These are phyloP conservation scores for Phialemonium atrogriseum DNA, from an alignment of 2,329 filamentous ascomycete genomes.

Conservation along the genomic window DNA sequence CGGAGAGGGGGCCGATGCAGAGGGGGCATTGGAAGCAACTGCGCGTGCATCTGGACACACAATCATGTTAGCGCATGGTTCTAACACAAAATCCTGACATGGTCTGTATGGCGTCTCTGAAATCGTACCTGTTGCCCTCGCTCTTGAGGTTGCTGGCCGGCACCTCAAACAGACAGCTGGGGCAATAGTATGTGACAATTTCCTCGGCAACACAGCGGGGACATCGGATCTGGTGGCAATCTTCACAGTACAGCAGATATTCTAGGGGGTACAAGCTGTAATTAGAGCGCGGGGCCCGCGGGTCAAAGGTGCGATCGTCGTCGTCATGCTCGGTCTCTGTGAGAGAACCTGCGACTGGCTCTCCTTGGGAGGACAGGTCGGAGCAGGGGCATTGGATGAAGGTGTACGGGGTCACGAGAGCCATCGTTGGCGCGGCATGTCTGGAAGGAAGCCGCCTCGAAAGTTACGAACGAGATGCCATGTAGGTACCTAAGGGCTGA, in stretches of 20 bases:
- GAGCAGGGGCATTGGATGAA: constrained; percentile 61
- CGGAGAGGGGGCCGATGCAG: constrained; percentile 72
- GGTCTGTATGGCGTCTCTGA: constrained; percentile 2
- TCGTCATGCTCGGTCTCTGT: constrained; percentile 43
- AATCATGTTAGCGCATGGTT: too few species aligned
- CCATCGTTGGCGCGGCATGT: constrained; percentile 36
- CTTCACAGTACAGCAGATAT: constrained; percentile 91
- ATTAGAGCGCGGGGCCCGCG: constrained; percentile 73
- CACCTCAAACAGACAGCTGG: constrained; percentile 91
- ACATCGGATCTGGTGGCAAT: constrained; percentile 94
- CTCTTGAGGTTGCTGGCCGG: constrained; percentile 86
- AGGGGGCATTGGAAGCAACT: constrained; percentile 95
- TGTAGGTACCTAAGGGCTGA: too few species aligned
- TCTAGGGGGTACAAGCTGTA: constrained; percentile 92
- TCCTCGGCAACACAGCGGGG: constrained; percentile 88
- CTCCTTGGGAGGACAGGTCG: constrained; percentile 27
- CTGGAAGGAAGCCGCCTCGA: too few species aligned
- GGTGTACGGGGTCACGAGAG: constrained; percentile 50
- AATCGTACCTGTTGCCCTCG: constrained; percentile 77
- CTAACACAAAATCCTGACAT: too few species aligned
- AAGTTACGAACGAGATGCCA: too few species aligned
- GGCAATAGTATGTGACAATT: constrained; percentile 91
- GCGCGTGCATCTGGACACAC: constrained; percentile 64
- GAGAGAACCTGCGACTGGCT: constrained; percentile 18
- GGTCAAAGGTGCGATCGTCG: constrained; percentile 77